Evolutionary conservation across 2,329 filamentous ascomycete genomes (phyloP).

Genomic region (Blastomyces gilchristii): DNA sequence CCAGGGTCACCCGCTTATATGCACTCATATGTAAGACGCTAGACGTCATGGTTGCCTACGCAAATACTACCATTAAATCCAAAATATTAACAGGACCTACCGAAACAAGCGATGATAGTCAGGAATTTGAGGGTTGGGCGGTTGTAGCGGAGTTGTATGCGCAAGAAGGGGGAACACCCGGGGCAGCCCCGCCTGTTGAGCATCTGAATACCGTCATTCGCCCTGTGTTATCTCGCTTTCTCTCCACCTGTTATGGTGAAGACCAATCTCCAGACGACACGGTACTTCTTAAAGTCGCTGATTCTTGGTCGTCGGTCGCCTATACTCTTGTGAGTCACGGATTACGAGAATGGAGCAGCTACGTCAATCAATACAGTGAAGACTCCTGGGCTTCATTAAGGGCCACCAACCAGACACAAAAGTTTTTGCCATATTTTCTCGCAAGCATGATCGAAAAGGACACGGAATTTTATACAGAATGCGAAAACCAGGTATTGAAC

Average conservation of each 20-base stretch:
- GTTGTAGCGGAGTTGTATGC: slow-evolving; percentile 41
- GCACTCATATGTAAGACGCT: slow-evolving; percentile 42
- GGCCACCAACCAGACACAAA: slow-evolving; percentile 38
- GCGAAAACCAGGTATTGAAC: slow-evolving; percentile 41
- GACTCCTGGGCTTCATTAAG: slow-evolving; percentile 41
- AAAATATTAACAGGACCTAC: slow-evolving; percentile 17
- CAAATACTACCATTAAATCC: slow-evolving; percentile 22
- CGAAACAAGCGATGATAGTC: slow-evolving; percentile 48
- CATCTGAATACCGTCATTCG: slow-evolving; percentile 37
- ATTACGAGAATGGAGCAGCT: slow-evolving; percentile 45
- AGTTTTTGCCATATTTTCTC: slow-evolving; percentile 39
- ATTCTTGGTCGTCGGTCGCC: slow-evolving; percentile 46
- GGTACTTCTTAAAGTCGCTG: slow-evolving; percentile 42
- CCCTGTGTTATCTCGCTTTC: slow-evolving; percentile 42
- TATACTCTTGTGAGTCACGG: slow-evolving; percentile 38
- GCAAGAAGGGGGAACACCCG: slow-evolving; percentile 22
- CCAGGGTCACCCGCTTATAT: slow-evolving; percentile 36
- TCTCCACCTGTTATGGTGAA: slow-evolving; percentile 53
- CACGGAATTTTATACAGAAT: slow-evolving; percentile 32
- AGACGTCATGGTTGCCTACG: slow-evolving; percentile 38
- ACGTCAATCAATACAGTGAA: slow-evolving; percentile 44
- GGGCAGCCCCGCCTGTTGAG: slow-evolving; percentile 17
- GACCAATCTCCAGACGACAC: slow-evolving; percentile 46
- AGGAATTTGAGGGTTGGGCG: slow-evolving; percentile 53
- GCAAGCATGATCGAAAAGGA: slow-evolving; percentile 37